Evolutionary conservation across 2,329 filamentous ascomycete species (phyloP).

Genomic region (Cercospora sp.): DNA sequence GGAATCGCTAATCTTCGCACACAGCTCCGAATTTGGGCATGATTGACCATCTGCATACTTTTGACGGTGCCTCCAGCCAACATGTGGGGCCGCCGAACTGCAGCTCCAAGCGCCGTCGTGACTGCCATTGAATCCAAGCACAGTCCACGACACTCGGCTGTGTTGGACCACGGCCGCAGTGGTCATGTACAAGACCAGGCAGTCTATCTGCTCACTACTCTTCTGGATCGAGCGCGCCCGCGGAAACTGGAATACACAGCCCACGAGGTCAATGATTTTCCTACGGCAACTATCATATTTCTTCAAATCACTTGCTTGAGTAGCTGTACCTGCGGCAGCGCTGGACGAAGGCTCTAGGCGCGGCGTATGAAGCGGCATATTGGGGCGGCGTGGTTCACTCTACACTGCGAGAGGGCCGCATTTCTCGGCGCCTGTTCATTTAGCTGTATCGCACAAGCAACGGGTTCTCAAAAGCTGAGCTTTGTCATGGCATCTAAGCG

Average conservation of each 20-base stretch:
- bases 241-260: conserved; percentile 12
- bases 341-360: conserved; percentile 18
- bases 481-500: conserved; percentile 23
- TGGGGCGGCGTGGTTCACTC: conserved; percentile 21
- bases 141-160: conserved; percentile 3
- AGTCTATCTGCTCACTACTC: conserved; percentile 12
- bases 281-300: conserved; percentile 21
- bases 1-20: conserved; percentile 25
- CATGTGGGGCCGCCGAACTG: background rate
- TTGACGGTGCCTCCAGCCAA: background rate
- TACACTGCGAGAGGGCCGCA: conserved; percentile 24
- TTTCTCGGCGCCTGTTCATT: conserved; percentile 22
- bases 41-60: conserved; percentile 23
- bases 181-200: conserved; percentile 20
- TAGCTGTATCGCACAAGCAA: conserved; percentile 26
- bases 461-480: conserved; percentile 24
- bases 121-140: background rate
- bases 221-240: conserved; percentile 16
- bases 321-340: conserved; percentile 24
- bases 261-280: conserved; percentile 17
- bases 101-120: background rate
- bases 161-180: conserved; percentile 17
- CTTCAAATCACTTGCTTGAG: conserved; percentile 28
- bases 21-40: conserved; percentile 57
- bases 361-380: conserved; percentile 20